Base-by-base conservation (phyloP, 805 yeast species). In the Citeromyces matritensis region DNA sequence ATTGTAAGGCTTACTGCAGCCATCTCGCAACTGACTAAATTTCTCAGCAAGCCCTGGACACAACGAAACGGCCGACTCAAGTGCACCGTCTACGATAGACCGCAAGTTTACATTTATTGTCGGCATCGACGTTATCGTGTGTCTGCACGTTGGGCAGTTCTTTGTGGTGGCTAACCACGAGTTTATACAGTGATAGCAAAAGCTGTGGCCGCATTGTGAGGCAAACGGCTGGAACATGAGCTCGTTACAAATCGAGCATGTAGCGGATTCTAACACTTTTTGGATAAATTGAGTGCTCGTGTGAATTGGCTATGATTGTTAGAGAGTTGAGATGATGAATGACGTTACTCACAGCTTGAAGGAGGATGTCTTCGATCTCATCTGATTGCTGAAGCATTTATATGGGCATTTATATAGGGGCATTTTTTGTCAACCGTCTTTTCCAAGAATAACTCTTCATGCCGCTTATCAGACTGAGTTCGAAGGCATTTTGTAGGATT, bases 71-170 rank as follows among this genome's bases (percentile, higher is more conserved):
- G 55, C 58, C 5, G 59, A 44, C 5, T 66, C 58, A 23, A 69
- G 27, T 10, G 71, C 53, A 9, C 56, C 40, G 15, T 51, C 44
- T 27, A 68, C 45, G 23, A 69, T 46, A 28, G 67, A 69, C 35
- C 68, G 67, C 27, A 79, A 38, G 7, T 58, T 57, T 9, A 65
- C 51, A 44, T 78, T 78, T 29, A 71, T 41, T 5, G 60, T 50
- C 1, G 88, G 88, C 8, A 57, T 51, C 3, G 51, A 51, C 21
- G 48, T 57, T 28, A 77, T 53, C 2, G 57, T 57, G 6, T 49
- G 46, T 17, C 88, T 59, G 42, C 88, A 79, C 6, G 74, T 57
- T 0, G 91, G 88, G 48, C 91, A 79, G n/a, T 69, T 60, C 32
- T 63, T 53, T 34, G 65, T 68, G 27, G 55, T 62, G 10, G 55